phyloP scores from a whole-genome alignment of 164 flowering plant species.

The Sextonia rubra region DNA sequence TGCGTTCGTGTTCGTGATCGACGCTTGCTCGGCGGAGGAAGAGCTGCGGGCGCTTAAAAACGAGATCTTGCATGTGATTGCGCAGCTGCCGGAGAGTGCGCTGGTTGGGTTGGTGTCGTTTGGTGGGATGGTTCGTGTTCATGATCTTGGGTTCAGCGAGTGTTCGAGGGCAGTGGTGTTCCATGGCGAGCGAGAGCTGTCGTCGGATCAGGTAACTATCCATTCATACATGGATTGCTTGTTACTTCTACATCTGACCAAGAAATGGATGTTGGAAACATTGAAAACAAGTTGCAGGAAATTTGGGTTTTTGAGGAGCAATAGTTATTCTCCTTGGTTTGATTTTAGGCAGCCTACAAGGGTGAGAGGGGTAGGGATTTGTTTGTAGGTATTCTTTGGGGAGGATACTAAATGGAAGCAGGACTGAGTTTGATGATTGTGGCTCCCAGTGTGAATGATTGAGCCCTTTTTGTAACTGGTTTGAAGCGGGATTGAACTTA shows the following conservation, averaged over 20 bases:
- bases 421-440: neutral
- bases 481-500: no score
- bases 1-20: slow-evolving; percentile 87
- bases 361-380: neutral
- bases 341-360: neutral
- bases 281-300: neutral
- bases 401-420: neutral
- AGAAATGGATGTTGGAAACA: neutral
- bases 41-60: slow-evolving; percentile 72
- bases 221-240: neutral
- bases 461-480: neutral
- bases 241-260: neutral
- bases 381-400: neutral
- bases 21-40: slow-evolving; percentile 51
- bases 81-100: slow-evolving; percentile 73
- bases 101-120: slow-evolving; percentile 75
- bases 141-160: slow-evolving; percentile 74
- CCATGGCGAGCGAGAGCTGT: slow-evolving; percentile 73
- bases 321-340: neutral
- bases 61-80: slow-evolving; percentile 65
- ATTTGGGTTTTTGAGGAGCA: neutral
- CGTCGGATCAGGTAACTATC: slow-evolving; percentile 55
- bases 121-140: slow-evolving; percentile 72
- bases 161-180: slow-evolving; percentile 71
- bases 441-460: no score